These are phyloP conservation scores for Smittium culicis DNA, from an alignment of 371 early-diverging fungal species.

Conservation along the genomic window DNA sequence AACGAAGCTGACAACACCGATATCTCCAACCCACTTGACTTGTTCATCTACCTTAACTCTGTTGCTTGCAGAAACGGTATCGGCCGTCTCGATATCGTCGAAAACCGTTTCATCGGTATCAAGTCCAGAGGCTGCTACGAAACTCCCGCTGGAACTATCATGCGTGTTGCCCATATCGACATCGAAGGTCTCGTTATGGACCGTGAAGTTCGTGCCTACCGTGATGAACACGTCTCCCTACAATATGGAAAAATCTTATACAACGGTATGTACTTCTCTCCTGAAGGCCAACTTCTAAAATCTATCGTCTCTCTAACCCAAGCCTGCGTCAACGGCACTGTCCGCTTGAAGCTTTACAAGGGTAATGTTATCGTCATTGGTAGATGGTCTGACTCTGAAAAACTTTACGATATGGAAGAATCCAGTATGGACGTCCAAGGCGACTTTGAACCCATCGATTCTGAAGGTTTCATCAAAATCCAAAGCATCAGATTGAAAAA, in stretches of 20 bases:
- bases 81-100: constrained; percentile 95
- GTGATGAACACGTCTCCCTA: constrained; percentile 73
- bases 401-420: constrained; percentile 87
- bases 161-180: constrained; percentile 87
- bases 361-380: constrained; percentile 82
- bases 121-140: constrained; percentile 97
- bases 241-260: constrained; percentile 62
- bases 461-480: constrained; percentile 93
- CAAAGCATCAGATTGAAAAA: constrained; percentile 91
- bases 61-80: constrained; percentile 91
- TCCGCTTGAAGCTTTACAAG: constrained; percentile 89
- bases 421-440: constrained; percentile 91
- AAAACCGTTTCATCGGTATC: constrained; percentile 95
- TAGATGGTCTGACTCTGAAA: constrained; percentile 63
- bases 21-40: constrained; percentile 56
- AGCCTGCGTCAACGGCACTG: constrained; percentile 72
- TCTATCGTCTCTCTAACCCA: constrained; percentile 69
- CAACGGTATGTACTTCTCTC: constrained; percentile 92
- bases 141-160: constrained; percentile 91
- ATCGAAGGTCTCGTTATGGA: constrained; percentile 89
- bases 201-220: constrained; percentile 81
- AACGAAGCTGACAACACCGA: constrained; percentile 60
- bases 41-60: constrained; percentile 89
- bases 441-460: constrained; percentile 80
- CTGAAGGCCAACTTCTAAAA: constrained; percentile 81